Evolutionary conservation across 768 basidiomycete species (phyloP).

Genomic region (Russula abietina): DNA sequence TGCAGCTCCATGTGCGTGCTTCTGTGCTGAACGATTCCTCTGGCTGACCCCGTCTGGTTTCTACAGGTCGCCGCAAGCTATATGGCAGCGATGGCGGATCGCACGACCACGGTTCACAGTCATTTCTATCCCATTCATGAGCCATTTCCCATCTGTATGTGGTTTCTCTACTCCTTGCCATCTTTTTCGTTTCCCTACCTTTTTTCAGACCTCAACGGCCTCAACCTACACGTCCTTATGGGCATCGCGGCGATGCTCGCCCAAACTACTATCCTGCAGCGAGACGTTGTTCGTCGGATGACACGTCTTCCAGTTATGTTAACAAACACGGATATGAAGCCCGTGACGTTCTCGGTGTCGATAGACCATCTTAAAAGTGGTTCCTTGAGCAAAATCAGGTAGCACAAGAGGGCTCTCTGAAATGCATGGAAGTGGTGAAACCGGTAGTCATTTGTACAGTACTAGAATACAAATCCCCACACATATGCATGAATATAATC

Average conservation of each 20-base stretch:
- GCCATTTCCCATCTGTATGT: constrained; percentile 61
- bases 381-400: constrained; percentile 19
- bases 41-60: constrained; percentile 20
- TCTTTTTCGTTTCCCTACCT: not conserved
- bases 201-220: constrained; percentile 44
- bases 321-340: constrained; percentile 4
- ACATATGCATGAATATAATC: no score
- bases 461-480: no score
- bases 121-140: constrained; percentile 46
- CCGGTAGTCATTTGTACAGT: no score
- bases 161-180: not conserved
- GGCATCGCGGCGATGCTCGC: constrained; percentile 42
- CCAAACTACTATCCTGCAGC: constrained; percentile 45
- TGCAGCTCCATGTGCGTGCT: constrained; percentile 58
- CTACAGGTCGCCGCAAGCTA: constrained; percentile 51
- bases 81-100: constrained; percentile 28
- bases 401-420: constrained; percentile 11
- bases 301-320: constrained; percentile 33
- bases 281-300: constrained; percentile 36
- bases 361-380: constrained; percentile 22
- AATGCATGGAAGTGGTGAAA: constrained; percentile 19
- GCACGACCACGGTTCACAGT: constrained; percentile 26
- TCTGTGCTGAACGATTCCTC: not conserved
- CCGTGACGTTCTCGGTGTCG: constrained; percentile 23
- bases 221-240: constrained; percentile 52